Percentiles rank a stretch among this genome's conserved stretches.
phyloP scores from a whole-genome alignment of 495 filamentous ascomycete species.

The Astrocystis sublimbata region DNA sequence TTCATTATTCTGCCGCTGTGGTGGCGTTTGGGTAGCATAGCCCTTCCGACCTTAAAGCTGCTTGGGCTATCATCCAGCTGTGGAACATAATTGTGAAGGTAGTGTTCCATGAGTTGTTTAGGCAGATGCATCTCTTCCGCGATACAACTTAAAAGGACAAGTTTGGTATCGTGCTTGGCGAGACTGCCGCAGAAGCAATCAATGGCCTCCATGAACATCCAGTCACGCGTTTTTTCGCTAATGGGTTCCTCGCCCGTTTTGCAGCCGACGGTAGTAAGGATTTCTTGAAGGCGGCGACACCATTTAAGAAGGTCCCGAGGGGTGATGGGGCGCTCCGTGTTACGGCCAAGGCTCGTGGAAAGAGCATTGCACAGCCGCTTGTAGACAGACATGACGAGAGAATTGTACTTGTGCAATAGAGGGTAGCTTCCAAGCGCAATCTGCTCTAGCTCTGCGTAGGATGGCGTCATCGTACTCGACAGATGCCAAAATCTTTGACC shows the following conservation, averaged over 20 bases:
- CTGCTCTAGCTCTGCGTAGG: slow-evolving; percentile 68
- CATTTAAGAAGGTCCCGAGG: slow-evolving; percentile 89
- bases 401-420: slow-evolving; percentile 65
- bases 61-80: slow-evolving; percentile 58
- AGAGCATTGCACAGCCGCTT: slow-evolving; percentile 59
- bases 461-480: slow-evolving; percentile 66
- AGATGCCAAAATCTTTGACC: slow-evolving; percentile 81
- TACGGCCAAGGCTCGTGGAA: slow-evolving; percentile 55
- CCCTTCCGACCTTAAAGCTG: slow-evolving; percentile 67
- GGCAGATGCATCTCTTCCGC: slow-evolving; percentile 85
- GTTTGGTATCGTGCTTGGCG: slow-evolving; percentile 62
- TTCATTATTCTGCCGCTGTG: slow-evolving; percentile 44
- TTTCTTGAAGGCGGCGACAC: slow-evolving; percentile 69
- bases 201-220: slow-evolving; percentile 85
- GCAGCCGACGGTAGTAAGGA: slow-evolving; percentile 59
- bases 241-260: slow-evolving; percentile 74
- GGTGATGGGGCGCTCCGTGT: slow-evolving; percentile 60
- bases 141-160: slow-evolving; percentile 63
- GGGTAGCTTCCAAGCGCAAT: slow-evolving; percentile 72
- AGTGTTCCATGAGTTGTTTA: slow-evolving; percentile 71
- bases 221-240: slow-evolving; percentile 69
- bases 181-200: slow-evolving; percentile 85
- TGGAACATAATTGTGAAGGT: slow-evolving; percentile 67
- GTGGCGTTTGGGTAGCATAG: slow-evolving; percentile 52
- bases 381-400: slow-evolving; percentile 75